Conservation (phyloP, 2,329 filamentous ascomycete species). For the Coniochaeta prunicola region DNA sequence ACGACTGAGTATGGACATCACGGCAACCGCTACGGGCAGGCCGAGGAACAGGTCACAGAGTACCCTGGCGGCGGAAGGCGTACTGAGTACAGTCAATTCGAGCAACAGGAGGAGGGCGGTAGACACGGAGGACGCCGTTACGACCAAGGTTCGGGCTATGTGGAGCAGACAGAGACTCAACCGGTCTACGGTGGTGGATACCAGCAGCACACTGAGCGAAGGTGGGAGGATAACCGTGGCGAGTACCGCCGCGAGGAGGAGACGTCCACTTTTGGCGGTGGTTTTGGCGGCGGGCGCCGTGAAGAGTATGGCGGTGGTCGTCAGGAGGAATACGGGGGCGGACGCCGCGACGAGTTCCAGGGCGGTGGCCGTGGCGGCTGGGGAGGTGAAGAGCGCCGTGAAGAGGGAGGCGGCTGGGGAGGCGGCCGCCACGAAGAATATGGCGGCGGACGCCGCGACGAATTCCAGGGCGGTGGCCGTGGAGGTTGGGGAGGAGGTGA, state of each 20-base stretch:
- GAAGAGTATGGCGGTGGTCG: slow-evolving; percentile 8
- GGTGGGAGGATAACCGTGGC: slow-evolving; percentile 25
- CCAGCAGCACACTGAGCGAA: slow-evolving; percentile 50
- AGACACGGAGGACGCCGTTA: slow-evolving; percentile 16
- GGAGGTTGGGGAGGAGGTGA: neutral
- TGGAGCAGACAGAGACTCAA: slow-evolving; percentile 49
- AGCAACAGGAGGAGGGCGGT: slow-evolving; percentile 18
- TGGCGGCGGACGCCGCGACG: slow-evolving; percentile 10
- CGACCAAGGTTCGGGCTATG: slow-evolving; percentile 45
- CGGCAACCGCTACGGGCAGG: slow-evolving; percentile 51
- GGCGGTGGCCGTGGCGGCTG: slow-evolving; percentile 1
- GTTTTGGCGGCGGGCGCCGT: slow-evolving; percentile 8
- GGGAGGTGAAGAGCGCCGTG: slow-evolving; percentile 4
- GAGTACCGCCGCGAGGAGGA: slow-evolving; percentile 18
- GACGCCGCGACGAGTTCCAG: slow-evolving; percentile 8
- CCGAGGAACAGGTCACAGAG: slow-evolving; percentile 51
- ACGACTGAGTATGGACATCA: slow-evolving; percentile 55
- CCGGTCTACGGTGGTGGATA: slow-evolving; percentile 46
- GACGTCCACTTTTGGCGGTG: slow-evolving; percentile 15
- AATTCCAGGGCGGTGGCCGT: slow-evolving; percentile 4
- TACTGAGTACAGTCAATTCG: slow-evolving; percentile 55
- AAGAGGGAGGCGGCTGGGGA: neutral
- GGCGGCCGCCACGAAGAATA: slow-evolving; percentile 4
- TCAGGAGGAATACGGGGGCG: slow-evolving; percentile 8
- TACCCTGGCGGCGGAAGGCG: slow-evolving; percentile 49